Evolutionary conservation across 257 asterid genomes (phyloP).

Genomic region (Penstemon barbatus): DNA sequence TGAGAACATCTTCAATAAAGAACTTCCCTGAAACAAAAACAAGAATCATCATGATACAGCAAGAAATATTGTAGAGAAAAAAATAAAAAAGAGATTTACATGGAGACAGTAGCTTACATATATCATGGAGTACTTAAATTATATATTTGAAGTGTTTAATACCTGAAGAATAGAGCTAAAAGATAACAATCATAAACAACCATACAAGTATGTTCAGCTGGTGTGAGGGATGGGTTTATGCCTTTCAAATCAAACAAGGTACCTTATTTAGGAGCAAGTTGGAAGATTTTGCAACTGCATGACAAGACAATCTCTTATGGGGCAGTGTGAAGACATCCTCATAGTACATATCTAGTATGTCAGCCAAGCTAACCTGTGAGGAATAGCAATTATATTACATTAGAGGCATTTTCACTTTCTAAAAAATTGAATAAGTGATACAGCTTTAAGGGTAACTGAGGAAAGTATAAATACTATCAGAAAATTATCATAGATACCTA

Average conservation of each 20-base stretch:
- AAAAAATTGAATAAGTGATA: not conserved
- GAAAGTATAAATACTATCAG: not conserved
- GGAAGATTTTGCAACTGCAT: slow-evolving; percentile 57
- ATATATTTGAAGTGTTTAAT: not conserved
- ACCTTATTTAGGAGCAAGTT: slow-evolving; percentile 54
- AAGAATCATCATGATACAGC: slow-evolving; percentile 16
- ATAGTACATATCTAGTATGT: slow-evolving; percentile 75
- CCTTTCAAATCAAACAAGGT: slow-evolving; percentile 1
- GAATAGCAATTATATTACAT: slow-evolving; percentile 14
- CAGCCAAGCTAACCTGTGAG: slow-evolving; percentile 73
- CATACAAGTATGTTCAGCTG: not conserved
- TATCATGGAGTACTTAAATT: not conserved
- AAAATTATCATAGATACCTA: not conserved
- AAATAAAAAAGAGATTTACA: not conserved
- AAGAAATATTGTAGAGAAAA: slow-evolving; percentile 23
- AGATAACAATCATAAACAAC: not conserved
- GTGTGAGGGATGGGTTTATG: not conserved
- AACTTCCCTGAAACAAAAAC: slow-evolving; percentile 55
- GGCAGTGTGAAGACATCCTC: slow-evolving; percentile 90
- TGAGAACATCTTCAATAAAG: slow-evolving; percentile 54
- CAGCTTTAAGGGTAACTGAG: not conserved
- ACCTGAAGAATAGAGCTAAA: not conserved
- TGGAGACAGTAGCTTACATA: not conserved
- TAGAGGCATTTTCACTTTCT: not conserved
- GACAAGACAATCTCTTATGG: slow-evolving; percentile 51